Conservation (phyloP, 306 rosid species). For the Lathyrus sativus region DNA sequence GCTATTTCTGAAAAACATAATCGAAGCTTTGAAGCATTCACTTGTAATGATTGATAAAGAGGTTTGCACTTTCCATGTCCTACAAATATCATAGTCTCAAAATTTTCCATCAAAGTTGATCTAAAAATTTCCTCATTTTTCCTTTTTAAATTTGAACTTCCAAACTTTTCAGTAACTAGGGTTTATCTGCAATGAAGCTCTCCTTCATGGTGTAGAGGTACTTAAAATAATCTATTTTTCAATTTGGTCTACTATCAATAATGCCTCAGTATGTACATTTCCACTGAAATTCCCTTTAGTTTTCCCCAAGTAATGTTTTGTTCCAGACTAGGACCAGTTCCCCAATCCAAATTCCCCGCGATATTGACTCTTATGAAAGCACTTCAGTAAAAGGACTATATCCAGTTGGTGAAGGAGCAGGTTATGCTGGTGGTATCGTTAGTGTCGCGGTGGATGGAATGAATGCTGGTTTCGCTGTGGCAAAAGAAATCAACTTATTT, state of each 20-base stretch:
- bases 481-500: slow-evolving; percentile 57
- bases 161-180: slow-evolving; percentile 76
- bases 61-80: slow-evolving; percentile 49
- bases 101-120: slow-evolving; percentile 15
- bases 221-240: slow-evolving; percentile 21
- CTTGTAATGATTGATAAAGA: slow-evolving; percentile 71
- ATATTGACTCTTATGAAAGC: slow-evolving; percentile 71
- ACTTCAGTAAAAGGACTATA: slow-evolving; percentile 77
- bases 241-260: slow-evolving; percentile 7
- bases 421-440: slow-evolving; percentile 96
- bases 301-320: slow-evolving; percentile 25
- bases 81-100: slow-evolving; percentile 9
- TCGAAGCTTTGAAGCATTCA: slow-evolving; percentile 79
- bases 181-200: slow-evolving; percentile 79
- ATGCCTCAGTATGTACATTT: neutral
- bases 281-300: slow-evolving; percentile 11
- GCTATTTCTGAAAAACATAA: slow-evolving; percentile 65
- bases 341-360: slow-evolving; percentile 82
- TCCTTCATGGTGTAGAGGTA: slow-evolving; percentile 99
- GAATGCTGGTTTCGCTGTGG: slow-evolving; percentile 87
- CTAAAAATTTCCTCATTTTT: neutral
- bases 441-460: slow-evolving; percentile 97
- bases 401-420: slow-evolving; percentile 98
- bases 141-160: slow-evolving; percentile 26
- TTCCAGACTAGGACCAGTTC: slow-evolving; percentile 95